phyloP scores from a whole-genome alignment of 75 land plant species.

The Ceratopteris richardii region DNA sequence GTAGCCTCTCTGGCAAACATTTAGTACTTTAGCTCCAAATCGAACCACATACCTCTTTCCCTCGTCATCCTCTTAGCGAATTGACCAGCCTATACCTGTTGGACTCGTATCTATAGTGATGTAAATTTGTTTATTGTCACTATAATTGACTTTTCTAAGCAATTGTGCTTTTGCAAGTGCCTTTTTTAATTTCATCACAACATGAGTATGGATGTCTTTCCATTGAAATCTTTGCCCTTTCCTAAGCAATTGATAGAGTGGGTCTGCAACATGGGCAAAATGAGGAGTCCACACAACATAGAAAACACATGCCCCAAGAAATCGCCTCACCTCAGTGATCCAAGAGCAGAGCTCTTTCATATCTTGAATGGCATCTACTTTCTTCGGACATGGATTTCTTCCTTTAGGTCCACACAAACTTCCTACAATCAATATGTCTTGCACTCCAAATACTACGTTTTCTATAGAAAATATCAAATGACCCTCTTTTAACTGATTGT shows the following conservation, averaged over 20 bases:
- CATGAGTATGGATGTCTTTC: neutral
- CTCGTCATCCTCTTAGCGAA: neutral
- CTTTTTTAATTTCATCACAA: neutral
- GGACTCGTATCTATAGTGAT: neutral
- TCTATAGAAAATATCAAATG: too few species aligned
- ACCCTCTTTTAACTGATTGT: too few species aligned
- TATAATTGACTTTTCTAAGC: neutral
- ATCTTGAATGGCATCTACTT: neutral
- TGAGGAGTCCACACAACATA: neutral
- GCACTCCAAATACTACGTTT: neutral
- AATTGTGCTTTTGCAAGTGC: neutral
- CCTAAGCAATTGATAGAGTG: neutral
- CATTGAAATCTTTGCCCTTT: conserved; percentile 4
- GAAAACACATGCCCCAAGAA: conserved; percentile 2
- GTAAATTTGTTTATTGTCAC: neutral
- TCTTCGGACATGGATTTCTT: neutral
- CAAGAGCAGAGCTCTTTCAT: neutral
- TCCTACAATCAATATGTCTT: neutral
- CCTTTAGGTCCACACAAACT: conserved; percentile 1
- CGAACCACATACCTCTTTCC: neutral
- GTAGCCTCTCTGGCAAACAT: neutral
- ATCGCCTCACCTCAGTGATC: neutral
- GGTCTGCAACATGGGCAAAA: neutral
- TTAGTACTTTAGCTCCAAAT: neutral
- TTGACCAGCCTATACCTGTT: neutral